Evolutionary conservation across 768 basidiomycete species (phyloP).

Genomic region (Leccinum boreale): DNA sequence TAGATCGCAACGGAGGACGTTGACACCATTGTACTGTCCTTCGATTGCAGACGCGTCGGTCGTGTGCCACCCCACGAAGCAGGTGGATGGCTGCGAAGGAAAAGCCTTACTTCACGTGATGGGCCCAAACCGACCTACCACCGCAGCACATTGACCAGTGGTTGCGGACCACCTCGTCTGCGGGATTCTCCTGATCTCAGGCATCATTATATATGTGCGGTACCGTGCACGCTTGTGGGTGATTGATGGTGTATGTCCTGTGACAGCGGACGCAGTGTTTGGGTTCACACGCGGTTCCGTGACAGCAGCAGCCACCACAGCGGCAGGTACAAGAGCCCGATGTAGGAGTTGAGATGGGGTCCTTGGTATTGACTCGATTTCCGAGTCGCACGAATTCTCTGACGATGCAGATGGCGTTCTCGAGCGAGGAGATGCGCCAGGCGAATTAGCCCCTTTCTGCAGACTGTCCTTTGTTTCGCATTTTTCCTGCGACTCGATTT

Average conservation of each 20-base stretch:
- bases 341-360: not conserved
- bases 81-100: not conserved
- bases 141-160: not conserved
- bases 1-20: not conserved
- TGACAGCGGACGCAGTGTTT: slow-evolving; percentile 7
- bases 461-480: not conserved
- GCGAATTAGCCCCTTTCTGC: not conserved
- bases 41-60: not conserved
- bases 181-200: no score
- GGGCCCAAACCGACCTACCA: not conserved
- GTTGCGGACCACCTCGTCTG: not conserved
- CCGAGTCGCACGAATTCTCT: not conserved
- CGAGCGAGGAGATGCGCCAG: not conserved
- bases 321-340: slow-evolving; percentile 1
- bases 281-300: not conserved
- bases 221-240: not conserved
- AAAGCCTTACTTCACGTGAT: no score
- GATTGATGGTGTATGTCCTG: not conserved
- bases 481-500: not conserved
- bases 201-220: not conserved
- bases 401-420: not conserved
- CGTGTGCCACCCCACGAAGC: slow-evolving; percentile 2
- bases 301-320: slow-evolving; percentile 4
- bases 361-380: not conserved
- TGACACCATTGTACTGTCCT: slow-evolving; percentile 1